These are phyloP conservation scores for Penicillium pancosmium DNA, from an alignment of 495 filamentous ascomycete genomes.

Conservation along the genomic window DNA sequence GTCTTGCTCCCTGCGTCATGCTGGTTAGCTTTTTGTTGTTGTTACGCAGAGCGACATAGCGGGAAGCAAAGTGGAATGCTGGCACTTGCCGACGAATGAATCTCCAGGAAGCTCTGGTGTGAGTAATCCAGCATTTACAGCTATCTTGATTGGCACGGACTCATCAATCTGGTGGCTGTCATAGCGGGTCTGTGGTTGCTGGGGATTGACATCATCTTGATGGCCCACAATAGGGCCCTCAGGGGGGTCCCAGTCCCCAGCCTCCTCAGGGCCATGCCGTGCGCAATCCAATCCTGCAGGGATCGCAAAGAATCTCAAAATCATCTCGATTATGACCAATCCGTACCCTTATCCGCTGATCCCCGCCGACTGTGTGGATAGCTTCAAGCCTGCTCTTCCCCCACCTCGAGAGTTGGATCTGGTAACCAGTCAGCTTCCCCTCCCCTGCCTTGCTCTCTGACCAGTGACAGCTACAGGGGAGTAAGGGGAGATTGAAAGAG, in stretches of 20 bases:
- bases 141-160: constrained; percentile 9
- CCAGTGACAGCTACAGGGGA: too few relatives aligned
- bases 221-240: constrained; percentile 3
- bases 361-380: constrained; percentile 18
- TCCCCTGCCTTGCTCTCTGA: not conserved
- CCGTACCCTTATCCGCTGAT: constrained; percentile 22
- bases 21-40: not conserved
- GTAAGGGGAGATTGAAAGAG: not conserved
- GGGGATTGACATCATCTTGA: constrained; percentile 23
- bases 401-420: constrained; percentile 13
- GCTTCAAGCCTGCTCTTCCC: constrained; percentile 12
- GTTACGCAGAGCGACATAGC: not conserved
- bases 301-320: not conserved
- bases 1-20: not conserved
- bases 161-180: constrained; percentile 11
- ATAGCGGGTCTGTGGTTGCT: constrained; percentile 13
- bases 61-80: too few relatives aligned
- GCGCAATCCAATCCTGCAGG: constrained; percentile 13
- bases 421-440: constrained; percentile 12
- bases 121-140: not conserved
- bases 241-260: constrained; percentile 4
- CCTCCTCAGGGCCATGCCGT: not conserved
- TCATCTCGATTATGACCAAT: constrained; percentile 12
- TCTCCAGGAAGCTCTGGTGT: not conserved
- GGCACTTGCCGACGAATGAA: too few relatives aligned